Conservation (phyloP, 768 basidiomycete species). For the Tylopilus cervinicoccineus region DNA sequence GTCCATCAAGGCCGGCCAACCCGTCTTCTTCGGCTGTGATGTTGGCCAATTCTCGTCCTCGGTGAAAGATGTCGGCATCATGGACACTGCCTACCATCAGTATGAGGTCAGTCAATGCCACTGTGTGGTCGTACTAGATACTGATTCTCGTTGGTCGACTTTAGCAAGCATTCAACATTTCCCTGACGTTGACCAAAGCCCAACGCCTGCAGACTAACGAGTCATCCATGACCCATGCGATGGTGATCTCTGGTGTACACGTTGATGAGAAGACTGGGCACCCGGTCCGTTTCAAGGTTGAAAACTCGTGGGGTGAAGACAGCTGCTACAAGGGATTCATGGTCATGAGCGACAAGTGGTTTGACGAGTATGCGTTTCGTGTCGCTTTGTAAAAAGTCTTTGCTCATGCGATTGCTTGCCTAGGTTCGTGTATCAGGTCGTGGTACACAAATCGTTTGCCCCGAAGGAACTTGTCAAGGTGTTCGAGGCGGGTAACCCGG, state of each 20-base stretch:
- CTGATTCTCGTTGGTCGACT: constrained; percentile 4
- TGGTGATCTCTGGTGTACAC: constrained; percentile 88
- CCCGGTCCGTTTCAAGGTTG: constrained; percentile 90
- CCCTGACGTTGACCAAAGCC: constrained; percentile 76
- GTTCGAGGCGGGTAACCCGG: constrained; percentile 60
- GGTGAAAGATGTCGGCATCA: constrained; percentile 57
- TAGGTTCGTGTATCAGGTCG: constrained; percentile 91
- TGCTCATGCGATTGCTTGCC: constrained; percentile 1
- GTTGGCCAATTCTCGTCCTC: constrained; percentile 83
- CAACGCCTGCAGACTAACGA: constrained; percentile 80
- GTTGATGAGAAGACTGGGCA: constrained; percentile 64
- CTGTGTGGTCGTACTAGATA: neutral
- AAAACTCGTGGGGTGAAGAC: constrained; percentile 89
- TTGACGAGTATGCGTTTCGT: constrained; percentile 64
- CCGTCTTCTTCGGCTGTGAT: constrained; percentile 96
- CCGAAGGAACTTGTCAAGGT: constrained; percentile 79
- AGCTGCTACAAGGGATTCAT: constrained; percentile 83
- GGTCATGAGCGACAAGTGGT: constrained; percentile 92
- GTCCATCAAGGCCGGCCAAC: constrained; percentile 81
- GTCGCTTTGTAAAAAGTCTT: neutral
- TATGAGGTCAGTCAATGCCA: constrained; percentile 52
- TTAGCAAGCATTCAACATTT: constrained; percentile 80
- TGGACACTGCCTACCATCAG: constrained; percentile 82
- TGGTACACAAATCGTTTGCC: constrained; percentile 76
- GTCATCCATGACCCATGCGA: constrained; percentile 89